Evolutionary conservation across 768 basidiomycete species (phyloP), one percentile per base, ranked within the genome.

Genomic region (Ephemerocybe angulata): DNA sequence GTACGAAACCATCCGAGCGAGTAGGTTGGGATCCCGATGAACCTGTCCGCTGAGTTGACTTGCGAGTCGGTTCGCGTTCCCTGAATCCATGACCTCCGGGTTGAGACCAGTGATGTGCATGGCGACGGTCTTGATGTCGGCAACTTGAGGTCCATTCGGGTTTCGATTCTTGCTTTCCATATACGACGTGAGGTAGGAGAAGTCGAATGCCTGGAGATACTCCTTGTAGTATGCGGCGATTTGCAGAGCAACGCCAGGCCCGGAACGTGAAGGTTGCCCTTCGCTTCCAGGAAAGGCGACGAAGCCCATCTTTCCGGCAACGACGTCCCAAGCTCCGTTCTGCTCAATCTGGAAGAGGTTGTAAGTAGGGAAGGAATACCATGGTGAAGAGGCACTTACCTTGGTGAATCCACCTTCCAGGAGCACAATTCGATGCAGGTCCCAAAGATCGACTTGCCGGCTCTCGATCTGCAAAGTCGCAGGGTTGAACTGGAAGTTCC

Each of bases 251-350:
- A 81, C 75, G 22, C 70, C 83, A 2, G 86, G 87, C 3, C 84
- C 84, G 25, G 78, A 76, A 60, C 80, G 83, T 4, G 81, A 74
- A 11, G 87, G 86, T 57, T 87, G 84, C 3, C 72, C 66, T 1
- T 81, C 84, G 11, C 70, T 79, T 3, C 76, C 85, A 2, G 84
- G 84, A 59, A 88, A 87, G 51, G 84, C 76, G 2, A 84, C 76
- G 61, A 85, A 82, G 17, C 82, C 84, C 67, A 90, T 73, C 22
- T 77, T 78, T n/a, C 79, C 88, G 17, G 80, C 88, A 53, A 90
- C 80, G 42, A 85, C 70, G 15, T 78, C 62, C 88, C 88, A 90
- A 55, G 75, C 57, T 30, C 87, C 86, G 44, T 78, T 76, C 54
- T 70, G 68, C 24, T 72, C 71, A 12, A 86, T 79, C 85, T 87